Conservation (phyloP, 1,139 yeast genomes). For the Candida tunisiensis region DNA sequence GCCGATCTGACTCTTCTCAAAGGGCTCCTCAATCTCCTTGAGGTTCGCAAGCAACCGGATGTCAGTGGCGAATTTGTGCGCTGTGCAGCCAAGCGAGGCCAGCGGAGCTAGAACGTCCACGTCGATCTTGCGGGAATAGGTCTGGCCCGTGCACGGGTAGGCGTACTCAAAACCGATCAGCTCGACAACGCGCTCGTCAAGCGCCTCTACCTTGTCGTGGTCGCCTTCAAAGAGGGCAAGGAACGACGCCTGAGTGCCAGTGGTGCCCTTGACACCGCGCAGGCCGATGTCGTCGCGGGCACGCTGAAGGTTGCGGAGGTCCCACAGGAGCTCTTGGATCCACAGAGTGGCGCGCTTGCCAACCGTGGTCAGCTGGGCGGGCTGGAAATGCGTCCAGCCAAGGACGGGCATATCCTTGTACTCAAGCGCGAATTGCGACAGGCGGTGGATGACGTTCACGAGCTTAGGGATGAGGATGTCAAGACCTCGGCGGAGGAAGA, state of each 20-base stretch:
- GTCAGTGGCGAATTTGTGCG: slow-evolving; percentile 97
- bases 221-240: slow-evolving; percentile 89
- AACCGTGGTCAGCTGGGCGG: slow-evolving; percentile 96
- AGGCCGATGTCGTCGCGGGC: slow-evolving; percentile 94
- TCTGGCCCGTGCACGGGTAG: slow-evolving; percentile 97
- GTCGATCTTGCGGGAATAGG: slow-evolving; percentile 95
- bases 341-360: slow-evolving; percentile 97
- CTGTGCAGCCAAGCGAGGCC: slow-evolving; percentile 90
- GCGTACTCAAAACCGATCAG: slow-evolving; percentile 87
- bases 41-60: slow-evolving; percentile 89
- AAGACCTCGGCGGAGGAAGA: slow-evolving; percentile 88
- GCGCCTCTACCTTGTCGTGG: slow-evolving; percentile 86
- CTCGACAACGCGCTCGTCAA: slow-evolving; percentile 86
- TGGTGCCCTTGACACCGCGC: slow-evolving; percentile 98
- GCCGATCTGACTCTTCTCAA: slow-evolving; percentile 95
- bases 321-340: slow-evolving; percentile 98
- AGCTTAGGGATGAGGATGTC: slow-evolving; percentile 86
- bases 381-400: slow-evolving; percentile 99
- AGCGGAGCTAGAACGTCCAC: slow-evolving; percentile 86
- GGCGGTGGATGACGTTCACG: slow-evolving; percentile 86
- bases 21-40: slow-evolving; percentile 97
- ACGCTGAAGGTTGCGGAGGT: slow-evolving; percentile 84
- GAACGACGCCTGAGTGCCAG: slow-evolving; percentile 98
- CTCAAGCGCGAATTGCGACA: slow-evolving; percentile 73
- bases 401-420: slow-evolving; percentile 92